Percentiles rank a stretch among this genome's conserved stretches.
These are phyloP conservation scores for Phylloporus arenicola DNA, from an alignment of 768 basidiomycete species.

Conservation along the genomic window DNA sequence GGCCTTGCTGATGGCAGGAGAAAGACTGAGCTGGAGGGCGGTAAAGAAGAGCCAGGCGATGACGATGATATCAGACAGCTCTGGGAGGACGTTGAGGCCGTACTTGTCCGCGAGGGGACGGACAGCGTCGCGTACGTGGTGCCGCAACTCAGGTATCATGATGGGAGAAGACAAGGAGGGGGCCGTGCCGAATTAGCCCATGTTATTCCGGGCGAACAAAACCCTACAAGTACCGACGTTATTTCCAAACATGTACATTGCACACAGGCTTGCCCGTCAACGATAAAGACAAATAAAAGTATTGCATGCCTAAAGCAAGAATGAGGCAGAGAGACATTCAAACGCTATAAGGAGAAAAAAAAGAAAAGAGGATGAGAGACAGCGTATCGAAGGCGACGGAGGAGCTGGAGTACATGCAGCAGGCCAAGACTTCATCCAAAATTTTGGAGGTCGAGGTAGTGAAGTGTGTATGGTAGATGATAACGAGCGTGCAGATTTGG, in stretches of 20 bases:
- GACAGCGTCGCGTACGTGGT: conserved; percentile 24
- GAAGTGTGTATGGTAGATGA: conserved; percentile 22
- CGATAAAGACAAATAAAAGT: conserved; percentile 34
- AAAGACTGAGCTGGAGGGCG: conserved; percentile 50
- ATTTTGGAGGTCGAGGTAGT: conserved; percentile 22
- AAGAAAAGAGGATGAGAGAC: conserved; percentile 1
- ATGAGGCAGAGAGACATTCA: not conserved
- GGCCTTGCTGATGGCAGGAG: conserved; percentile 46
- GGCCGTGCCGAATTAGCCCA: conserved; percentile 14
- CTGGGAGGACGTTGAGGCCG: conserved; percentile 50
- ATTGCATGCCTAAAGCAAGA: conserved; percentile 28
- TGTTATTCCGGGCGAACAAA: conserved; percentile 8
- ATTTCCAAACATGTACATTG: conserved; percentile 28
- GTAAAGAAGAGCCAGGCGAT: conserved; percentile 54
- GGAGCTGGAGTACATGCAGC: conserved; percentile 20
- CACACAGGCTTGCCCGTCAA: conserved; percentile 18
- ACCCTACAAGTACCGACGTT: conserved; percentile 1
- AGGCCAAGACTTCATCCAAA: conserved; percentile 24
- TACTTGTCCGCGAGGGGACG: conserved; percentile 31
- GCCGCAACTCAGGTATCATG: conserved; percentile 29
- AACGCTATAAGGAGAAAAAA: conserved; percentile 1
- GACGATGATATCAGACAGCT: conserved; percentile 50
- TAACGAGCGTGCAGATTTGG: conserved; percentile 24
- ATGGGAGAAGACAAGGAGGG: not conserved
- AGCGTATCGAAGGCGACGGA: conserved; percentile 6